Percentiles rank a stretch among this genome's conserved stretches.
These are phyloP conservation scores for Ogataea glucozyma DNA, from an alignment of 805 yeast species.

Conservation along the genomic window DNA sequence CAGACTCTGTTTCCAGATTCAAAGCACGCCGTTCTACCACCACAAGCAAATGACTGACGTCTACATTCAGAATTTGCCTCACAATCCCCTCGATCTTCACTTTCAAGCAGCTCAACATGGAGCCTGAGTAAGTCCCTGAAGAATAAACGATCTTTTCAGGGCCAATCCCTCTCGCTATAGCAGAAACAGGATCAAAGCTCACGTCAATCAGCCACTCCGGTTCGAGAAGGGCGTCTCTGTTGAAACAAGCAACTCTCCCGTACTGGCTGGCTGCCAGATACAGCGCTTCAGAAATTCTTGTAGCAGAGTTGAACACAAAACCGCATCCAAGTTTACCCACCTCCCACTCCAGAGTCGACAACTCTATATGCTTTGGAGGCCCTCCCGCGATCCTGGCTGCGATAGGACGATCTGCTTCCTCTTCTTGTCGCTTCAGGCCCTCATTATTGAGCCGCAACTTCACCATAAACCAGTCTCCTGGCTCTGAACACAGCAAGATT, in stretches of 20 bases:
- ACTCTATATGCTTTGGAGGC: constrained; percentile 3
- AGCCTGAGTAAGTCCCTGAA: background rate
- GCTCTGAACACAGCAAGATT: constrained; percentile 10
- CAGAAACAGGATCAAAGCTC: constrained; percentile 6
- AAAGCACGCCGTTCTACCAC: constrained; percentile 10
- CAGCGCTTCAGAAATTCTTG: background rate
- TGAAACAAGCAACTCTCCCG: background rate
- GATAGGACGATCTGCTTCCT: constrained; percentile 10
- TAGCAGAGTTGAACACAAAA: background rate
- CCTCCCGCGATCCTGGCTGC: constrained; percentile 7
- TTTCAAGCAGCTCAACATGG: background rate
- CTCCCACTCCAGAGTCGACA: constrained; percentile 13
- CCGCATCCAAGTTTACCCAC: constrained; percentile 4
- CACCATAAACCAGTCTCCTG: constrained; percentile 11
- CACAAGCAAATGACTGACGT: constrained; percentile 2
- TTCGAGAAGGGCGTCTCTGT: background rate
- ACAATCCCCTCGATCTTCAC: constrained; percentile 5
- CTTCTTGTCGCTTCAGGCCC: constrained; percentile 8
- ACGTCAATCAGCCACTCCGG: background rate
- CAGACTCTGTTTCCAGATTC: constrained; percentile 7
- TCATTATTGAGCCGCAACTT: constrained; percentile 2
- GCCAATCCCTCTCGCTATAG: background rate
- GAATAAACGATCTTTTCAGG: background rate
- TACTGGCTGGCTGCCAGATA: constrained; percentile 7
- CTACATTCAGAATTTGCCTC: constrained; percentile 1